Conservation (phyloP, 2,329 filamentous ascomycete genomes). For the Paracoccidioides lutzii region DNA sequence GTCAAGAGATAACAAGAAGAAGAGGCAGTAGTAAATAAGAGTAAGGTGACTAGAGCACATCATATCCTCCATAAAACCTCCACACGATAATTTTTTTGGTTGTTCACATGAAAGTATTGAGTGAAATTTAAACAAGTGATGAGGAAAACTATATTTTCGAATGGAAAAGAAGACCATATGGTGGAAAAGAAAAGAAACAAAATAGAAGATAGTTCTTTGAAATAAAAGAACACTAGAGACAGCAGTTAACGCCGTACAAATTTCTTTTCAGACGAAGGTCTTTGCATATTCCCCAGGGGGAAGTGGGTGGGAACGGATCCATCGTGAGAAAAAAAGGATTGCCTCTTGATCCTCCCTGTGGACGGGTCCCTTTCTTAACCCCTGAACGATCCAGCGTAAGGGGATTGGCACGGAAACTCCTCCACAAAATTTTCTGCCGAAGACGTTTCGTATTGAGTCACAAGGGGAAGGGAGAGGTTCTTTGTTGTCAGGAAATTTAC, state of each 20-base stretch:
- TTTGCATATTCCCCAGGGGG: background rate
- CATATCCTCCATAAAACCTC: no score
- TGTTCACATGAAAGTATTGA: no score
- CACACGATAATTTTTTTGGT: no score
- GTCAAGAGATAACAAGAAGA: no score
- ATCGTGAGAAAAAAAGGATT: background rate
- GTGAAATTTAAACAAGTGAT: no score
- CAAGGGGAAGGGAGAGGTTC: background rate
- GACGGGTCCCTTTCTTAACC: background rate
- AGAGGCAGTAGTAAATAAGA: no score
- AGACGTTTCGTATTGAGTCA: background rate
- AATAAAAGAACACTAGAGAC: conserved; percentile 8
- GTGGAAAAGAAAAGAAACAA: background rate
- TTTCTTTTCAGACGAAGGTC: background rate
- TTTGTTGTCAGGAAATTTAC: background rate
- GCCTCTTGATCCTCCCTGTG: background rate
- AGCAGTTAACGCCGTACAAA: background rate
- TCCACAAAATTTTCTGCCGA: background rate
- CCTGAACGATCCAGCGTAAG: background rate
- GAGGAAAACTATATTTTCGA: no score
- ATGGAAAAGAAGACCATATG: background rate
- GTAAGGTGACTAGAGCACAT: no score
- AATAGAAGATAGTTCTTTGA: background rate
- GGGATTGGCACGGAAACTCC: background rate
- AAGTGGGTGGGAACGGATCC: conserved; percentile 5